Conservation (phyloP, 345 rosid genomes). For the Euclidium syriacum region DNA sequence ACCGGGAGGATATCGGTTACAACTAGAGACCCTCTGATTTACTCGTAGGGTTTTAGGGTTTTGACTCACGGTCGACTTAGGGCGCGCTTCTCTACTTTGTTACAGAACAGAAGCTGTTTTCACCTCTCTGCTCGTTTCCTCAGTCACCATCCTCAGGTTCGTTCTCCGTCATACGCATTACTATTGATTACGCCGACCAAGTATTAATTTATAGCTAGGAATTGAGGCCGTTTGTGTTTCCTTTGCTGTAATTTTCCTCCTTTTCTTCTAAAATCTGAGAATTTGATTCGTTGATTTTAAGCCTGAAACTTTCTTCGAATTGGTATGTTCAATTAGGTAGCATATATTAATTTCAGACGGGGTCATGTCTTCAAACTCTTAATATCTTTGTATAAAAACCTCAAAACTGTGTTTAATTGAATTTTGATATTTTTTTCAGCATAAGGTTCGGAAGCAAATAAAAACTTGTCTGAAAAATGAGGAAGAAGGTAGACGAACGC, state of each 20-base stretch:
- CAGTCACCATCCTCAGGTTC: slow-evolving; percentile 14
- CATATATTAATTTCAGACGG: not conserved
- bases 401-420: not conserved
- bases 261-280: not conserved
- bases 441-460: slow-evolving; percentile 3
- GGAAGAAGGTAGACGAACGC: slow-evolving; percentile 95
- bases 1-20: not conserved
- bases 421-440: not conserved
- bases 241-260: not conserved
- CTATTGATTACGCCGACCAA: not conserved
- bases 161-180: not conserved
- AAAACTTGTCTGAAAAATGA: slow-evolving; percentile 42
- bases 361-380: not conserved
- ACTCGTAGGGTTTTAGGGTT: slow-evolving; percentile 17
- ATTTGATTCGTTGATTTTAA: slow-evolving; percentile 12
- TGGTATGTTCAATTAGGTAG: not conserved
- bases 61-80: slow-evolving; percentile 2
- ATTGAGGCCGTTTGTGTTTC: not conserved
- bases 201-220: not conserved
- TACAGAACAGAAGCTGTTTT: not conserved
- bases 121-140: slow-evolving; percentile 2
- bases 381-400: not conserved
- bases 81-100: slow-evolving; percentile 17
- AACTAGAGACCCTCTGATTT: not conserved
- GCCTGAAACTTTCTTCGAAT: slow-evolving; percentile 11